These are phyloP conservation scores for Comarum palustre DNA, from an alignment of 306 rosid genomes.

Conservation along the genomic window DNA sequence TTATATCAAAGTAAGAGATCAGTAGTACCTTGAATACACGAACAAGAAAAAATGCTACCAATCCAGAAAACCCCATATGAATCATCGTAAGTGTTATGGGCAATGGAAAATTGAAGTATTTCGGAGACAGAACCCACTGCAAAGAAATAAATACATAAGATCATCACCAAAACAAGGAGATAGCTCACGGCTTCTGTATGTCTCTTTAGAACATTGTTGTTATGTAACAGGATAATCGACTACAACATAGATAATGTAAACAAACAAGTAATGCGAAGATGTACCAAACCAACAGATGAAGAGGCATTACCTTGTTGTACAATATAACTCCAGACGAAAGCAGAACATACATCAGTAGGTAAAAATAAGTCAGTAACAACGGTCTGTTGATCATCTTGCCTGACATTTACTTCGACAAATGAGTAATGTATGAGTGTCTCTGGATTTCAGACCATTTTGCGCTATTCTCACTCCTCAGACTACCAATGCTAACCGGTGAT, in stretches of 20 bases:
- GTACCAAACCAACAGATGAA: background rate
- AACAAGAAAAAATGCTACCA: constrained; percentile 82
- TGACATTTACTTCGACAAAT: background rate
- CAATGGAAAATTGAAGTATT: constrained; percentile 81
- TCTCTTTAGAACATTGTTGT: background rate
- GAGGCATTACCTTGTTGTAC: constrained; percentile 75
- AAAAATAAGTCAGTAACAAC: constrained; percentile 73
- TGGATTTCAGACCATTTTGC: constrained; percentile 16
- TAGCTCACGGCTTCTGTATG: background rate
- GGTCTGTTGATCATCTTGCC: constrained; percentile 67
- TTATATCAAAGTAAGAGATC: background rate
- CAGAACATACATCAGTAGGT: constrained; percentile 70
- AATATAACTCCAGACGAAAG: constrained; percentile 91
- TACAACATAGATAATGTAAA: background rate
- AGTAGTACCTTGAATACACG: constrained; percentile 81
- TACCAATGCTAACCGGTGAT: background rate
- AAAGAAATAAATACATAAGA: constrained; percentile 5
- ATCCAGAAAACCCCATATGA: constrained; percentile 94
- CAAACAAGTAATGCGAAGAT: background rate
- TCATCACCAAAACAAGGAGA: constrained; percentile 1
- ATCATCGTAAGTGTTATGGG: constrained; percentile 96
- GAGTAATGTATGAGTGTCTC: background rate
- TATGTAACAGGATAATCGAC: background rate
- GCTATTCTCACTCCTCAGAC: constrained; percentile 7
- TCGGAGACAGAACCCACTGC: constrained; percentile 98